phyloP scores from a whole-genome alignment of 2,329 filamentous ascomycete species.

The Lecanicillium sp. region DNA sequence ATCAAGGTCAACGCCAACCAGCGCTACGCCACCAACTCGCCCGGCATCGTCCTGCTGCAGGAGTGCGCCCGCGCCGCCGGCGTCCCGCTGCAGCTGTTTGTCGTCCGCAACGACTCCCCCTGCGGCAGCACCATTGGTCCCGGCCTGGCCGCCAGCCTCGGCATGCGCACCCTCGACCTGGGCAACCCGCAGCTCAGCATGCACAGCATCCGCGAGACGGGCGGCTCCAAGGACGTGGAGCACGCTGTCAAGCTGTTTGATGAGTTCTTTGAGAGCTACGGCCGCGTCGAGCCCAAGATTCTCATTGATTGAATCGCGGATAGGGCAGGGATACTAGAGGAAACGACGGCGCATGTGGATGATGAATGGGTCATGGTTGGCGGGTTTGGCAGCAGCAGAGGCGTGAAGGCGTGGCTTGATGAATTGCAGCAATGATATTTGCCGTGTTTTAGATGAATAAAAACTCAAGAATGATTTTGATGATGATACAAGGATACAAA shows the following conservation, averaged over 20 bases:
- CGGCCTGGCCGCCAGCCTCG: constrained; percentile 84
- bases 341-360: neutral
- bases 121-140: constrained; percentile 97
- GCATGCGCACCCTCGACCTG: constrained; percentile 81
- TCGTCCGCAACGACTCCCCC: constrained; percentile 89
- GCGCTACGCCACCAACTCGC: constrained; percentile 92
- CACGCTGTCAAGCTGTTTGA: constrained; percentile 81
- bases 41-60: constrained; percentile 86
- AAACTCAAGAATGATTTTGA: no score
- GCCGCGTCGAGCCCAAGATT: constrained; percentile 74
- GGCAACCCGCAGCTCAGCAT: constrained; percentile 93
- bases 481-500: no score
- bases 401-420: no score
- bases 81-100: constrained; percentile 90
- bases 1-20: constrained; percentile 99
- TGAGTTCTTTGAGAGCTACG: constrained; percentile 79
- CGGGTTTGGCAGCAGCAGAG: no score
- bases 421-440: no score
- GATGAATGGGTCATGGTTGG: no score
- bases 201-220: constrained; percentile 94
- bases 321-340: neutral
- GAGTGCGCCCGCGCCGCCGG: constrained; percentile 68
- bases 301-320: constrained; percentile 59
- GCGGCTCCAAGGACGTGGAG: constrained; percentile 79
- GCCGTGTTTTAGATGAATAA: no score